Percentiles rank a stretch among this genome's conserved stretches.
Evolutionary conservation across 177 flowering plant species (phyloP).

Genomic region (Telopea speciosissima): DNA sequence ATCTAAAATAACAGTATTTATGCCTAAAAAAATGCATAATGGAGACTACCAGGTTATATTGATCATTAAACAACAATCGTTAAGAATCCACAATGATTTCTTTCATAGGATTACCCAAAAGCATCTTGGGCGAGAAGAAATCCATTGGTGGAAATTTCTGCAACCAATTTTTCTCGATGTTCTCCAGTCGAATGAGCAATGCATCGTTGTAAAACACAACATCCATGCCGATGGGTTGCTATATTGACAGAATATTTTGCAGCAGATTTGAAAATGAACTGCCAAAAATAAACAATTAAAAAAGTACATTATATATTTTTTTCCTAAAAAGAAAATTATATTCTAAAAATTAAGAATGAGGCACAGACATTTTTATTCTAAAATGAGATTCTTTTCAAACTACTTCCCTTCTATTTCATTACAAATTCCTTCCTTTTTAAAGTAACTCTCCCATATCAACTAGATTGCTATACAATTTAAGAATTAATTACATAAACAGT

Average conservation of each 20-base stretch:
- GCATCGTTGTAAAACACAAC: conserved; percentile 73
- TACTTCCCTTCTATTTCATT: not conserved
- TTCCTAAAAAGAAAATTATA: not conserved
- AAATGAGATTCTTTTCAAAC: not conserved
- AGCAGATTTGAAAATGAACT: conserved; percentile 74
- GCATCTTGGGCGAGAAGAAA: conserved; percentile 75
- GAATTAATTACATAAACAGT: not conserved
- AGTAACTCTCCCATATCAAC: not conserved
- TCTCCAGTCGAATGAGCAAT: conserved; percentile 50
- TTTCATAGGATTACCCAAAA: conserved; percentile 51
- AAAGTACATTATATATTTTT: not conserved
- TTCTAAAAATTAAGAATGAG: not conserved
- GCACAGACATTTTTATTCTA: not conserved
- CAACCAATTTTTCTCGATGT: conserved; percentile 39
- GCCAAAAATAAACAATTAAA: conserved; percentile 19
- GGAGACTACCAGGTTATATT: not conserved
- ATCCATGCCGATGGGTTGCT: conserved; percentile 80
- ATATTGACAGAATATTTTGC: conserved; percentile 61
- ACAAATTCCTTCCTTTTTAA: too few species aligned
- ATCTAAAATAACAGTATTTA: too few species aligned
- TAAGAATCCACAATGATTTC: not conserved
- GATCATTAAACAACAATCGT: not conserved
- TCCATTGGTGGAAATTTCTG: conserved; percentile 47
- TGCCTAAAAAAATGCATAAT: too few species aligned
- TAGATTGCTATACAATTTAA: not conserved